These are phyloP conservation scores for Wallacemonas collosoma DNA, from an alignment of 208 protist species.

Conservation along the genomic window DNA sequence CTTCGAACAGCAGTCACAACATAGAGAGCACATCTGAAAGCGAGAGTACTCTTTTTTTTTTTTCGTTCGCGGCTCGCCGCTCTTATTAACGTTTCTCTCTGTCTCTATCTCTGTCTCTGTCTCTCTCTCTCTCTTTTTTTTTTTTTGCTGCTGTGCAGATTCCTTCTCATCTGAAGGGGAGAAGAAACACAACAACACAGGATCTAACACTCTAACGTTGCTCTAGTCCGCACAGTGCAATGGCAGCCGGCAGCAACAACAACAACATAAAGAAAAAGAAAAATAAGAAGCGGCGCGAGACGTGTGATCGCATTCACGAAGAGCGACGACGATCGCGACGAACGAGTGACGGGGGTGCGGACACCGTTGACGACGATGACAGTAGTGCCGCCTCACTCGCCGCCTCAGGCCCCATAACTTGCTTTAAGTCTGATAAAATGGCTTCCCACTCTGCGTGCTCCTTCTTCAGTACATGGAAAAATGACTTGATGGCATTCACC, in stretches of 20 bases:
- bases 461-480: constrained; percentile 35
- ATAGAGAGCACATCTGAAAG: too few species aligned
- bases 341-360: constrained; percentile 5
- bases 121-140: too few species aligned
- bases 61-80: too few species aligned
- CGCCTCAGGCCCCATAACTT: constrained; percentile 20
- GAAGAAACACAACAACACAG: too few species aligned
- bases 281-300: neutral
- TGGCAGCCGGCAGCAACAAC: neutral
- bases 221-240: too few species aligned
- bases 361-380: neutral
- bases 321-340: constrained; percentile 4
- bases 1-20: too few species aligned
- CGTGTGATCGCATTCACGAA: neutral
- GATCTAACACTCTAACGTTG: too few species aligned
- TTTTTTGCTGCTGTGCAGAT: too few species aligned
- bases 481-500: constrained; percentile 33
- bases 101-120: too few species aligned
- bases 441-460: constrained; percentile 64
- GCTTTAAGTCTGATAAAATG: constrained; percentile 49
- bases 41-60: too few species aligned
- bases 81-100: too few species aligned
- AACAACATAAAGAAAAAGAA: constrained; percentile 22
- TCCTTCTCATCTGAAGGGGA: too few species aligned
- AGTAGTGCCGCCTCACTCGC: neutral